Percentiles rank a stretch among this genome's conserved stretches.
phyloP scores from a whole-genome alignment of 192 early-diverging fungal species.

The Linnemannia elongata region DNA sequence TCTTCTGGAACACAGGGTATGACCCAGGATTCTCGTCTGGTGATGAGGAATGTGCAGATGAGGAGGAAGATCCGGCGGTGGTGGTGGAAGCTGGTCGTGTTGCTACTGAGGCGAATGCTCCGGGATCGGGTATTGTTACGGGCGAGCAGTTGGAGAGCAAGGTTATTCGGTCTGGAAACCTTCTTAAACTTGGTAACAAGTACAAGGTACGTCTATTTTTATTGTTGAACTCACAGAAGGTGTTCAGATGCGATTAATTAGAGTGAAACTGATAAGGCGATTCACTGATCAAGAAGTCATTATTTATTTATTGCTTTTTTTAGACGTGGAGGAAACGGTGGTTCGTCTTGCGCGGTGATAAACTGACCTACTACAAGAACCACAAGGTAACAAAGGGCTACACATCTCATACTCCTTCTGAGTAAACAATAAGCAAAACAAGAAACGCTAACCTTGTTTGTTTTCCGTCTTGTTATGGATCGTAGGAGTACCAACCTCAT shows the following conservation, averaged over 20 bases:
- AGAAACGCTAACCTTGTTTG: background rate
- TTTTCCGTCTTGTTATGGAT: background rate
- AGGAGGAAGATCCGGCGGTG: slow-evolving; percentile 13
- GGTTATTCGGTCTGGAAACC: slow-evolving; percentile 63
- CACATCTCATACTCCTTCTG: background rate
- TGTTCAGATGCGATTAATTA: background rate
- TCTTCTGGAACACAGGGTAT: slow-evolving; percentile 6
- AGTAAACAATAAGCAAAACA: too few species aligned
- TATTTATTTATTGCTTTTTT: background rate
- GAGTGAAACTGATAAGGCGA: background rate
- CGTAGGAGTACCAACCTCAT: slow-evolving; percentile 64
- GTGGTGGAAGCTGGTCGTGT: slow-evolving; percentile 30
- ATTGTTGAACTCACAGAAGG: too few species aligned
- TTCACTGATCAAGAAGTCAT: background rate
- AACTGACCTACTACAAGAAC: slow-evolving; percentile 72
- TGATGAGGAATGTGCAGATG: slow-evolving; percentile 24
- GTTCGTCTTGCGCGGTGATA: slow-evolving; percentile 72
- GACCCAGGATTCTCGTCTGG: slow-evolving; percentile 20
- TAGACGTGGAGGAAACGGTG: slow-evolving; percentile 72
- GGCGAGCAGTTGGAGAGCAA: slow-evolving; percentile 60
- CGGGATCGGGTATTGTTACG: slow-evolving; percentile 43
- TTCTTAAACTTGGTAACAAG: slow-evolving; percentile 65
- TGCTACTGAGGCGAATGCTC: slow-evolving; percentile 32
- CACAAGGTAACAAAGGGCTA: slow-evolving; percentile 50
- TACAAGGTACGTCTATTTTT: slow-evolving; percentile 49